Evolutionary conservation across 2,329 filamentous ascomycete species (phyloP).

Genomic region (Aspergillus sojae): DNA sequence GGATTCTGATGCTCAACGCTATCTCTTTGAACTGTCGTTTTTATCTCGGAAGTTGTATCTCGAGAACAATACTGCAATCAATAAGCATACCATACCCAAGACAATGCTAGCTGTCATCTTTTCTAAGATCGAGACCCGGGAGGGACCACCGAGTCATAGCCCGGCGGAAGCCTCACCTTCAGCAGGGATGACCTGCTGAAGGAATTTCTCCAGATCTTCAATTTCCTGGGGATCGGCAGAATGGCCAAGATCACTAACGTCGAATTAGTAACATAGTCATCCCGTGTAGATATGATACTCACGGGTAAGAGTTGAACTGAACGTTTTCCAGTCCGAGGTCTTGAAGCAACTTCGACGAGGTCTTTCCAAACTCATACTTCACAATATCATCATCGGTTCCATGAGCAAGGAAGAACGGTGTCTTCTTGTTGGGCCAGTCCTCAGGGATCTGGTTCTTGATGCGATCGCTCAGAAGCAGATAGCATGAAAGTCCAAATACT

Average conservation of each 20-base stretch:
- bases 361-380: slow-evolving; percentile 66
- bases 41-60: slow-evolving; percentile 15
- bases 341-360: slow-evolving; percentile 68
- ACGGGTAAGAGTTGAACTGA: slow-evolving; percentile 75
- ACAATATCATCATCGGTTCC: slow-evolving; percentile 79
- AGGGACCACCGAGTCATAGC: slow-evolving; percentile 36
- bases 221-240: slow-evolving; percentile 77
- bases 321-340: slow-evolving; percentile 69
- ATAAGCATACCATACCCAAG: slow-evolving; percentile 29
- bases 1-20: slow-evolving; percentile 7
- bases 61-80: slow-evolving; percentile 26
- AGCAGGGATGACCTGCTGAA: slow-evolving; percentile 56
- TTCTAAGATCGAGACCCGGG: not conserved
- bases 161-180: slow-evolving; percentile 41
- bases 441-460: slow-evolving; percentile 60
- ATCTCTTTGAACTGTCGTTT: slow-evolving; percentile 11
- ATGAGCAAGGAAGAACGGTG: slow-evolving; percentile 86
- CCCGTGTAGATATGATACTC: slow-evolving; percentile 37
- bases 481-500: slow-evolving; percentile 82
- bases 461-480: slow-evolving; percentile 71
- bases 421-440: slow-evolving; percentile 67
- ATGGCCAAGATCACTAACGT: slow-evolving; percentile 68
- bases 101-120: slow-evolving; percentile 20
- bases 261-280: slow-evolving; percentile 12
- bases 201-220: slow-evolving; percentile 73